Base-by-base conservation (phyloP, 2,329 filamentous ascomycete genomes). In the Beauveria caledonica region DNA sequence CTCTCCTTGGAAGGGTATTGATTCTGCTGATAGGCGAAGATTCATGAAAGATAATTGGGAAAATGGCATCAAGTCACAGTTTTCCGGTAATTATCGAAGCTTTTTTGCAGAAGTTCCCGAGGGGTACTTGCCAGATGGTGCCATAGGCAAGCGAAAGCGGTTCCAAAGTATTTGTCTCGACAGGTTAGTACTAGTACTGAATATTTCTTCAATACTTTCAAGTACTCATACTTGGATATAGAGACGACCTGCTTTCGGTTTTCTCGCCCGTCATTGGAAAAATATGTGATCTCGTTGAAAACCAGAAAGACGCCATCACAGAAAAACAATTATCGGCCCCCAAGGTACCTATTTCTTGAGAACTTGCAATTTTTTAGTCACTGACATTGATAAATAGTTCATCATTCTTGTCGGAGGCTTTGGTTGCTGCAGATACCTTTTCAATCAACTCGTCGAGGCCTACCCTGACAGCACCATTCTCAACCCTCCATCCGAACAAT, bases 391-490 rank as follows among this genome's bases (percentile, higher is more conserved):
- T 2, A 1, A 33, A 15, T 15, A 77, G 76, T 72, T 70, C 25
- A 57, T 77, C 5, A 66, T 76, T 1, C 66, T 78, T 0, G 74
- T 73, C 0, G 76, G 76, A 0, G 76, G 75, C 0, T 73, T 78
- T 5, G 75, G 76, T 0, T 63, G 70, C 2, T 72, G 66, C 15
- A 36, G 52, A 0, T 74, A 72, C 5, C 60, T 78, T 0, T 64
- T 62, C 11, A 46, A 62, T 2, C 58, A 60, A 0, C 54, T 77
- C 0, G 60, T 62, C 0, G 19, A 36, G 0, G 3, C 4, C 0
- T 25, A 67, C 0, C 42, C 7, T 0, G 4, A 27, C 8, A 63
- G 58, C 1, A 66, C 65, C 0, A 55, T 77, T 1, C 60, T 77
- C 0, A 74, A 75, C 1, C 62, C 67, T 0, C 55, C 62, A 0